Base-by-base conservation (phyloP, 192 early-diverging fungal species). In the Geranomyces michiganensis region DNA sequence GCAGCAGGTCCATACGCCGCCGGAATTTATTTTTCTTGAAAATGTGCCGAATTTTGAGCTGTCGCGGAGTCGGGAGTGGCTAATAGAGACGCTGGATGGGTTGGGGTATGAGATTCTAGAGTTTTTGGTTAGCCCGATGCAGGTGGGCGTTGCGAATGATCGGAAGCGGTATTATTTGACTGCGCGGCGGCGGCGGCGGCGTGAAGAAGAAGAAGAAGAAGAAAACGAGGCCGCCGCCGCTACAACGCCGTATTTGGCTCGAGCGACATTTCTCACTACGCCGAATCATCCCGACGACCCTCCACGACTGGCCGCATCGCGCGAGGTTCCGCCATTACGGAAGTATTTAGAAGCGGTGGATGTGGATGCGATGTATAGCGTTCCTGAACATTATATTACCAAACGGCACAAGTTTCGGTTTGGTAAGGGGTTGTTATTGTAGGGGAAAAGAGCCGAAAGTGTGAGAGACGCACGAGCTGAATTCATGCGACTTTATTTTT, bases 1-100 rank as follows among this genome's bases (percentile, higher is more conserved):
- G 26, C 76, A 74, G 14, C 22, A 43, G n/a, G 36, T 88, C n/a
- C 21, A 56, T 8, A 22, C 2, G 13, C 55, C 60, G 22, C 87
- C 87, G 19, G 26, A 59, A 48, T 83, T 47, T 45, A 27, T 88
- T 1, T 85, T 88, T 65, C 65, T 88, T 47, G 87, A 88, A 67
- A 88, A 88, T 46, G 87, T 88, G n/a, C 76, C 79, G 1, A 79
- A 80, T 56, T 88, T 88, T 72, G 87, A 88, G 73, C 53, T 63
- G 27, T 78, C 76, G 24, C 48, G 51, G n/a, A 78, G 75, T 43
- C 53, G 80, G 32, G 67, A 66, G 30, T 63, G 61, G 14, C 56
- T 88, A 27, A 73, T 83, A 27, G 17, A 72, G 15, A 64, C 51
- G 45, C 73, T 88, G 47, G 58, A 72, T 21, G 53, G 48, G 32